Evolutionary conservation across 2,329 filamentous ascomycete genomes (phyloP), one percentile per base, ranked within the genome.

Genomic region (Alternaria incomplexa): DNA sequence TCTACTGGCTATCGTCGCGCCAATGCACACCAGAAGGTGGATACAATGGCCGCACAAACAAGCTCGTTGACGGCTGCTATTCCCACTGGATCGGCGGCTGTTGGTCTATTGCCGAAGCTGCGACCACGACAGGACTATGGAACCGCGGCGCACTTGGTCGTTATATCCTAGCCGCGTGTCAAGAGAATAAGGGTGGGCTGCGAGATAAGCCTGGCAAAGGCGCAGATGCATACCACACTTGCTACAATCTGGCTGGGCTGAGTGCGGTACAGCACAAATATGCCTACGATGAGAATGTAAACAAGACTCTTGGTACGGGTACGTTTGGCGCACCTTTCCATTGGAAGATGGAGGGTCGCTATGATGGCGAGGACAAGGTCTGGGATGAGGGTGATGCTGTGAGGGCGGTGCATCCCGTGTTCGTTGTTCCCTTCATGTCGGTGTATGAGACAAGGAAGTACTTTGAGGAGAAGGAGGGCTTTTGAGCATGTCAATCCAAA

Each of bases 51-150:
- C 91, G 96, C 71, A 97, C 95, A 26, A 98, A 98, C 85, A 99
- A 99, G 83, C 86, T 99, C 30, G 96, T 98, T 30, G 96, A 99
- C 80, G 96, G 95, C 48, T 99, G 96, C 82, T 99, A 99, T 83
- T 97, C 93, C 78, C 95, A 97, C 81, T 99, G 96, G 96, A 91
- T 97, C 32, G 96, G 96, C 58, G 92, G 91, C 58, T 98, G 94
- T 83, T 99, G 94, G 93, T 91, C 95, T 48, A 82, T 99, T 68
- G 85, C 98, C 70, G 91, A 97, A 83, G 92, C 93, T 61, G 90
- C 90, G 58, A 86, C 87, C 69, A 87, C 64, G 1, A 58, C 55
- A 6, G 57, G 54, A 2, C 81, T 93, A 50, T 97, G 93, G 85
- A 94, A 90, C 79, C 89, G 93, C 56, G 90, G 96, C 74, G 96